phyloP scores from a whole-genome alignment of 1,284 basidiomycete genomes.

The Xerocomus minutiporus region DNA sequence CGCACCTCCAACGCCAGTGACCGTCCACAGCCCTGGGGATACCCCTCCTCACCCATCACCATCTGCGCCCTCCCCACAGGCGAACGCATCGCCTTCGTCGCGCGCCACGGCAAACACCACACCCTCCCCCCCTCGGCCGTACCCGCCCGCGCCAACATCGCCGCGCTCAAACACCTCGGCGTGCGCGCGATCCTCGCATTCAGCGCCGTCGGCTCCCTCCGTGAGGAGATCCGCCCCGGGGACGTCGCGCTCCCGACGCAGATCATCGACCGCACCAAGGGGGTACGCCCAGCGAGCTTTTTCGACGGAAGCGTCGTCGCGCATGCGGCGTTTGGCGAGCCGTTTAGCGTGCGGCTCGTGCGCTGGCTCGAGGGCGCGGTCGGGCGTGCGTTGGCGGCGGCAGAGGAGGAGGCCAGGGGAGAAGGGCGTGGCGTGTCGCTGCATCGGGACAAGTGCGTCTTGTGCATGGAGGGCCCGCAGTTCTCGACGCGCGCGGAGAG shows the following conservation, averaged over 20 bases:
- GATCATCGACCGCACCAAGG: constrained; percentile 97
- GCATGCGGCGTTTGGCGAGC: constrained; percentile 93
- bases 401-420: constrained; percentile 38
- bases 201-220: constrained; percentile 92
- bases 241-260: constrained; percentile 88
- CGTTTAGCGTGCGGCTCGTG: constrained; percentile 68
- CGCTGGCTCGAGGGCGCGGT: constrained; percentile 69
- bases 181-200: constrained; percentile 90
- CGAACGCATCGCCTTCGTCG: constrained; percentile 82
- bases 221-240: constrained; percentile 91
- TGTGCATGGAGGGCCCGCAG: constrained; percentile 97
- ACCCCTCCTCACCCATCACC: constrained; percentile 86
- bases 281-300: constrained; percentile 80
- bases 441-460: constrained; percentile 79
- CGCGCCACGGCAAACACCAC: constrained; percentile 84
- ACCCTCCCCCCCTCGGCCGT: constrained; percentile 71
- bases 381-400: constrained; percentile 55
- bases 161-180: constrained; percentile 90
- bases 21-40: constrained; percentile 80
- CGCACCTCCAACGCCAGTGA: background rate
- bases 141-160: constrained; percentile 88
- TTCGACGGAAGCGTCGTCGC: constrained; percentile 86
- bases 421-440: constrained; percentile 47
- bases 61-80: constrained; percentile 81
- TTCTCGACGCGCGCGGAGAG: constrained; percentile 95